Base-by-base conservation (phyloP, 805 yeast genomes). In the Scheffersomyces spartinae region DNA sequence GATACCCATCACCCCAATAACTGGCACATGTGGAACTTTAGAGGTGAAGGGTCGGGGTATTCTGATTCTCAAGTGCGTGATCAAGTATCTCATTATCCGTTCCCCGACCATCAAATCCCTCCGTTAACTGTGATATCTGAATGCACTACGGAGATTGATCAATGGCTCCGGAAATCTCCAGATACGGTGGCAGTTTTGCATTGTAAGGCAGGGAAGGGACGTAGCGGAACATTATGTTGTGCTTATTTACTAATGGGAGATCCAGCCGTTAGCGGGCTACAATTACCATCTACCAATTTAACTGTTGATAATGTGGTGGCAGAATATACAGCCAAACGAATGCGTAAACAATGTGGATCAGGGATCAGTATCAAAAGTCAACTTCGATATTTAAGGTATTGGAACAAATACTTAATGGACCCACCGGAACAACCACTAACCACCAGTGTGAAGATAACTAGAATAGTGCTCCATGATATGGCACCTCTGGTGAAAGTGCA, bases 141-240 rank as follows among this genome's bases (percentile, higher is more conserved):
- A 2, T 43, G 66, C 4, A 55, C 73, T 0, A 42, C 47, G 9
- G 63, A 61, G 1, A 65, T 85, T 6, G 49, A 60, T 21, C 35
- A 33, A 1, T 76, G 50, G 34, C 40, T 79, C 14, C 23, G 34
- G 1, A 20, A 21, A 9, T 36, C 46, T 12, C 38, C 51, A 1
- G 30, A 49, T 0, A 61, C 66, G 28, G 73, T 78, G 3, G 85
- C 81, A 0, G 62, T 81, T 1, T 47, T 88, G 6, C 96, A 88
- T 45, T 88, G 97, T 45, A 74, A 79, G 41, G 81, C 82, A 35
- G 97, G 97, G 0, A 85, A 84, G 49, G 97, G 97, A 1, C 57
- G 97, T 15, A 76, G 94, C 0, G 96, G 97, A 0, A 64, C 85
- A 2, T 50, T 83, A 2, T 68, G 69, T 5, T 71, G 81, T 32